phyloP scores from a whole-genome alignment of 176 grass and related monocot genomes.

The Otatea glauca region DNA sequence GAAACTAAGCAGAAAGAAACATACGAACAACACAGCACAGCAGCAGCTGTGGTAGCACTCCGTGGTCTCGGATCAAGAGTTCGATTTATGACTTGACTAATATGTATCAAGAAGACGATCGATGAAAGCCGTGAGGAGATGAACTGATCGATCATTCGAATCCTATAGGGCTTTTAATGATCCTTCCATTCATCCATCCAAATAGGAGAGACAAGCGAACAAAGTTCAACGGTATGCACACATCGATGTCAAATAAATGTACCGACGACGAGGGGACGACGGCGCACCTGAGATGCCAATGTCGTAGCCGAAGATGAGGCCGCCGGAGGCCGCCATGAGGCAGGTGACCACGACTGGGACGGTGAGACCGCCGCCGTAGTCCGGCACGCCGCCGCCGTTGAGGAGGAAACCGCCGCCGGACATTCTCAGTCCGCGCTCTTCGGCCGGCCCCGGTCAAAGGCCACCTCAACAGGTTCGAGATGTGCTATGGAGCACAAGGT shows the following conservation, averaged over 20 bases:
- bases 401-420: constrained; percentile 48
- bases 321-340: constrained; percentile 92
- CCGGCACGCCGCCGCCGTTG: constrained; percentile 30
- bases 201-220: neutral
- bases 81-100: neutral
- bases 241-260: neutral
- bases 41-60: neutral
- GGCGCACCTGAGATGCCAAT: constrained; percentile 91
- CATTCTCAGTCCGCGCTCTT: constrained; percentile 23
- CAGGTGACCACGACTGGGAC: constrained; percentile 74
- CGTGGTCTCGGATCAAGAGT: constrained; percentile 1
- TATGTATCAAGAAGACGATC: neutral
- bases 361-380: constrained; percentile 68
- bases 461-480: neutral
- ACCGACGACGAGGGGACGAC: neutral
- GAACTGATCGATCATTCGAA: neutral
- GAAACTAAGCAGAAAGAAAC: neutral
- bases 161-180: neutral
- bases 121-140: neutral
- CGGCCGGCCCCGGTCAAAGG: neutral
- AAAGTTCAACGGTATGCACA: neutral
- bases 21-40: neutral
- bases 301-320: constrained; percentile 97
- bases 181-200: neutral
- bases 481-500: neutral